These are phyloP conservation scores for Lasiosphaeria ovina DNA, from an alignment of 495 filamentous ascomycete species.

Conservation along the genomic window DNA sequence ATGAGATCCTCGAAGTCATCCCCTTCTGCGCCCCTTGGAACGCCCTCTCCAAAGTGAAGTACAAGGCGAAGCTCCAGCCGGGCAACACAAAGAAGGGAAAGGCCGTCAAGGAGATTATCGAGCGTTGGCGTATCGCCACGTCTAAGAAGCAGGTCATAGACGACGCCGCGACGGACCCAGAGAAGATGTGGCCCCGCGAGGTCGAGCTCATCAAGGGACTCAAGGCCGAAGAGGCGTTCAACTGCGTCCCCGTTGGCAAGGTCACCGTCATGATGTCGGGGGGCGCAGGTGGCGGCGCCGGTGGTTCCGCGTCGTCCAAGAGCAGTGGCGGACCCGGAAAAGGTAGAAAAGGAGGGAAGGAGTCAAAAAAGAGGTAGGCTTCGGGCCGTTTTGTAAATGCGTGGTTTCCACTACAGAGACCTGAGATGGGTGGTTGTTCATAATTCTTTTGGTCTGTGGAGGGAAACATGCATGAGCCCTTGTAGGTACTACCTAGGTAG, in stretches of 20 bases:
- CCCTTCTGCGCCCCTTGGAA: slow-evolving; percentile 89
- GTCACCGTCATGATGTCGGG: slow-evolving; percentile 73
- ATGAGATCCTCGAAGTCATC: slow-evolving; percentile 87
- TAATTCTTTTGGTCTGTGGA: too few relatives aligned
- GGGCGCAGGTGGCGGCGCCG: slow-evolving; percentile 47
- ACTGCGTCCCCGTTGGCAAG: slow-evolving; percentile 79
- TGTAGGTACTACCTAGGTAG: too few relatives aligned
- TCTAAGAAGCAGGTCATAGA: slow-evolving; percentile 58
- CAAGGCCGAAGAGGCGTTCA: slow-evolving; percentile 79
- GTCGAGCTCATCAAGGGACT: slow-evolving; percentile 75
- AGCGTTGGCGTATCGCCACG: slow-evolving; percentile 66
- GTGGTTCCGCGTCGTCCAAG: slow-evolving; percentile 44
- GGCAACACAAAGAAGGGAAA: slow-evolving; percentile 91
- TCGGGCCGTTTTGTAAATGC: too few relatives aligned
- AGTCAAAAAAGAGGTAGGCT: slow-evolving; percentile 10
- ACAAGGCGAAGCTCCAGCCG: slow-evolving; percentile 89
- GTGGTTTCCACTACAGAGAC: too few relatives aligned
- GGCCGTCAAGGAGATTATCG: slow-evolving; percentile 83
- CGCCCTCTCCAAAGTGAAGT: slow-evolving; percentile 75
- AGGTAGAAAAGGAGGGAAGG: slow-evolving; percentile 17
- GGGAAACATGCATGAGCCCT: too few relatives aligned
- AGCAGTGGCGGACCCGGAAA: slow-evolving; percentile 20
- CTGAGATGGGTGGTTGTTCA: too few relatives aligned
- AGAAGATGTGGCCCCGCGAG: slow-evolving; percentile 79
- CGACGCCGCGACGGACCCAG: slow-evolving; percentile 56